phyloP scores from a whole-genome alignment of 768 basidiomycete genomes.

The button mushroom (Agaricus bisporus) region DNA sequence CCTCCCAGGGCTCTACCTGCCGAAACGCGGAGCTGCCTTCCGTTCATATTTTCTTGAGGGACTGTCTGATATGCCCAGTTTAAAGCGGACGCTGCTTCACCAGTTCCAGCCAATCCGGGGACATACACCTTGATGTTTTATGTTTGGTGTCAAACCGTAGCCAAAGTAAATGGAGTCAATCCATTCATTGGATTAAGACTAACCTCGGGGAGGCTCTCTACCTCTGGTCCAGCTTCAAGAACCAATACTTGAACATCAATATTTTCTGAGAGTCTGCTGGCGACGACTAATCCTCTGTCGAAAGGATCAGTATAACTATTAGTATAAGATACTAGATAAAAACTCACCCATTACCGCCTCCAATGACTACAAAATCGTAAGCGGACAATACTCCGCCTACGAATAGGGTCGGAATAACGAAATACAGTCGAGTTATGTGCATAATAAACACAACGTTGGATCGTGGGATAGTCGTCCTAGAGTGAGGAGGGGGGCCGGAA shows the following conservation, averaged over 20 bases:
- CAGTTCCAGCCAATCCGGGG: slow-evolving; percentile 24
- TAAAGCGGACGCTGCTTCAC: slow-evolving; percentile 30
- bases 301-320: background rate
- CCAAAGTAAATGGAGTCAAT: background rate
- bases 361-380: slow-evolving; percentile 28
- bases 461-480: no score
- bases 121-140: slow-evolving; percentile 20
- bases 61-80: slow-evolving; percentile 46
- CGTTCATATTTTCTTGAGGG: slow-evolving; percentile 34
- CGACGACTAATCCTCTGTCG: slow-evolving; percentile 26
- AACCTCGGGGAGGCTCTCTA: slow-evolving; percentile 30
- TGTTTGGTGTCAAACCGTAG: background rate
- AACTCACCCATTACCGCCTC: slow-evolving; percentile 27
- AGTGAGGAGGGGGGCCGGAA: no score
- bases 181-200: no score
- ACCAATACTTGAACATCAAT: slow-evolving; percentile 22
- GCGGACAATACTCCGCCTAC: background rate
- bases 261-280: slow-evolving; percentile 29
- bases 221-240: slow-evolving; percentile 33
- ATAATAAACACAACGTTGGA: background rate
- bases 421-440: background rate
- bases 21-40: slow-evolving; percentile 27
- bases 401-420: background rate
- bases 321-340: background rate
- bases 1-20: slow-evolving; percentile 53